Evolutionary conservation across 2,329 filamentous ascomycete species (phyloP).

Genomic region (Venturiaceae sp.): DNA sequence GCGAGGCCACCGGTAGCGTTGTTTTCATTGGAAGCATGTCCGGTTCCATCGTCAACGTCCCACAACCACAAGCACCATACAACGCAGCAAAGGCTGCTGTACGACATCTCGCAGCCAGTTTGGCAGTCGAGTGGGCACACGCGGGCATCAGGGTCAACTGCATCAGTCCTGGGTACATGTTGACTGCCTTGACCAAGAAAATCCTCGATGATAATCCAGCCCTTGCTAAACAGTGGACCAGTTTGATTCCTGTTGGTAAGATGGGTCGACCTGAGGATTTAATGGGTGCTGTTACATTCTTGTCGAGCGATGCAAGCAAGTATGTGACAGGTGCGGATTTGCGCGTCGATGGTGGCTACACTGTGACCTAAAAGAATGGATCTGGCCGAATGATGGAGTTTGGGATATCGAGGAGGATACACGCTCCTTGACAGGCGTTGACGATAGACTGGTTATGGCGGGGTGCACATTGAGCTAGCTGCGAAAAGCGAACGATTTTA

Average conservation of each 20-base stretch:
- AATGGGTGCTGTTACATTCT: slow-evolving; percentile 84
- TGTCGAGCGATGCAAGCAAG: slow-evolving; percentile 62
- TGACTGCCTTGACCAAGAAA: slow-evolving; percentile 85
- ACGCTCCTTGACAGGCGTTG: not conserved
- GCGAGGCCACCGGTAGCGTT: slow-evolving; percentile 71
- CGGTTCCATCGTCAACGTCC: slow-evolving; percentile 86
- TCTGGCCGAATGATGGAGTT: not conserved
- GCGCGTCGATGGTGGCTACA: slow-evolving; percentile 81
- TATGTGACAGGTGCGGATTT: slow-evolving; percentile 57
- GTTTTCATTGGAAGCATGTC: slow-evolving; percentile 96
- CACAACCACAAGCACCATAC: slow-evolving; percentile 87
- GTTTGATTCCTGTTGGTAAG: slow-evolving; percentile 82
- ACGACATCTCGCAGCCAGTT: slow-evolving; percentile 72
- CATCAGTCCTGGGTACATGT: slow-evolving; percentile 93
- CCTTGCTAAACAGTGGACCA: slow-evolving; percentile 82
- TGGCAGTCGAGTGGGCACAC: slow-evolving; percentile 90
- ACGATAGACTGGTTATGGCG: not conserved
- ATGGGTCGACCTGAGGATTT: slow-evolving; percentile 89
- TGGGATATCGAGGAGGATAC: not conserved
- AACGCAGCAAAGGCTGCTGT: slow-evolving; percentile 91
- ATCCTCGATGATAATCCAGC: slow-evolving; percentile 91
- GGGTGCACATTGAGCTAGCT: no score
- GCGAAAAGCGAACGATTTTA: no score
- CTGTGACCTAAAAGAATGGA: slow-evolving; percentile 46
- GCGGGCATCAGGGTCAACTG: slow-evolving; percentile 88